phyloP scores from a whole-genome alignment of 2,329 filamentous ascomycete genomes.

The Colletotrichum falcatum region DNA sequence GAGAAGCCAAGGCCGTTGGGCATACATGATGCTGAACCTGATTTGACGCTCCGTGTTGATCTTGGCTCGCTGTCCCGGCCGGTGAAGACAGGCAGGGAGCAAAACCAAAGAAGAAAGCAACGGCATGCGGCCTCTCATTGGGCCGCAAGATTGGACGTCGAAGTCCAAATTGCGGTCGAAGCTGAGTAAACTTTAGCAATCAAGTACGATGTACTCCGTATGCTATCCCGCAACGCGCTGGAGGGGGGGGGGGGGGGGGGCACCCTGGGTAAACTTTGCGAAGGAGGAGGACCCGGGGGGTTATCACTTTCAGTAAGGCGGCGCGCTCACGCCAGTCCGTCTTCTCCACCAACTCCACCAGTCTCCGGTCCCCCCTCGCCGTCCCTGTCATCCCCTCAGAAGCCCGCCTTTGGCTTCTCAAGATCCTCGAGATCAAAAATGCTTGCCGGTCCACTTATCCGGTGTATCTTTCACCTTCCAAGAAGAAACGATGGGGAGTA shows the following conservation, averaged over 20 bases:
- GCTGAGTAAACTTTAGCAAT: conserved; percentile 31
- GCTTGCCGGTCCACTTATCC: conserved; percentile 8
- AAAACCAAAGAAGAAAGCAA: not conserved
- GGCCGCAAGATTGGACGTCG: not conserved
- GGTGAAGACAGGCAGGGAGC: not conserved
- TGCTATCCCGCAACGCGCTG: not conserved
- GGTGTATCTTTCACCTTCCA: conserved; percentile 5
- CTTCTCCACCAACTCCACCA: conserved; percentile 29
- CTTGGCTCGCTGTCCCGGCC: not conserved
- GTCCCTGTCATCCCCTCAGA: conserved; percentile 13
- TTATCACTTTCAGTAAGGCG: not conserved
- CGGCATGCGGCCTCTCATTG: conserved; percentile 10
- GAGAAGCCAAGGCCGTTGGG: not conserved
- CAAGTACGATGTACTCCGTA: no score
- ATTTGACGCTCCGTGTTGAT: not conserved
- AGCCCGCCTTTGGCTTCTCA: conserved; percentile 8
- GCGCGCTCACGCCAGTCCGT: conserved; percentile 24
- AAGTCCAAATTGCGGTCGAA: not conserved
- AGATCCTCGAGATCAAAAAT: conserved; percentile 7
- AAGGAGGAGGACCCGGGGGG: conserved; percentile 19
- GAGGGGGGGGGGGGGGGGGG: no score
- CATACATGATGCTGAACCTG: not conserved
- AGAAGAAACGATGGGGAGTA: conserved; percentile 21
- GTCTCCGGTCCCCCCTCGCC: not conserved
- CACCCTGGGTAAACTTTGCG: conserved; percentile 3